Evolutionary conservation across 495 filamentous ascomycete genomes (phyloP), one percentile per base, ranked within the genome.

Genomic region (Lasiosphaeriaceae sp.): DNA sequence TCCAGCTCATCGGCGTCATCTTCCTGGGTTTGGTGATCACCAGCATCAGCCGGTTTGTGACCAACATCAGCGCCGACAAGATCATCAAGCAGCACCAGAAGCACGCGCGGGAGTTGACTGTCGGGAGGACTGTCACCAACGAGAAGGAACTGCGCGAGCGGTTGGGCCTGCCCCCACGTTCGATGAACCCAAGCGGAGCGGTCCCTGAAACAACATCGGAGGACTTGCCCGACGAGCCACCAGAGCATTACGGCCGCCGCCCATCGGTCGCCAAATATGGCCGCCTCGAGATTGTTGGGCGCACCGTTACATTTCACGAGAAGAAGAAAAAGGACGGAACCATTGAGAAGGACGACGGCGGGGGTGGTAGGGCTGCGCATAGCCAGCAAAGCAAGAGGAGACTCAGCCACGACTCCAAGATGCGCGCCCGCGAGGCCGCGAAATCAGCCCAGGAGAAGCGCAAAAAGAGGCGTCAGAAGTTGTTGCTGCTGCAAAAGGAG

Each of bases 21-120:
- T 85, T 85, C 39, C 72, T 92, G 2, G 89, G 89, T 80, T 74
- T 93, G 3, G 84, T 91, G 49, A 80, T 92, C 61, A 82, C 83
- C 17, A 87, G 85, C 22, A 84, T 93, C 44, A 79, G 83, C 20
- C 80, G 78, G 29, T 90, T 90, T 55, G 81, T 81, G 2, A 55
- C 65, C 19, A 83, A 89, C 52, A 72, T 91, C 29, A 79, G 83
- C 17, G 76, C 83, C 46, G 83, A 85, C 52, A 87, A 90, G 22
- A 75, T 92, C 31, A 74, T 91, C 53, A 81, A 79, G 61, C 79
- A 74, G 31, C 88, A 89, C 62, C 73, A 86, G 29, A 76, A 86
- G 34, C 77, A 79, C 17, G 76, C 74, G 29, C 80, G 88, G 47
- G 73, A 76, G 55, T 68, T 77, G 16, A 87, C 85, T 0, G 70